A percentile compares a stretch with the other conserved stretches of the same genome.
phyloP scores from a whole-genome alignment of 148 eudicot genomes.

The Polygonum maritimum region DNA sequence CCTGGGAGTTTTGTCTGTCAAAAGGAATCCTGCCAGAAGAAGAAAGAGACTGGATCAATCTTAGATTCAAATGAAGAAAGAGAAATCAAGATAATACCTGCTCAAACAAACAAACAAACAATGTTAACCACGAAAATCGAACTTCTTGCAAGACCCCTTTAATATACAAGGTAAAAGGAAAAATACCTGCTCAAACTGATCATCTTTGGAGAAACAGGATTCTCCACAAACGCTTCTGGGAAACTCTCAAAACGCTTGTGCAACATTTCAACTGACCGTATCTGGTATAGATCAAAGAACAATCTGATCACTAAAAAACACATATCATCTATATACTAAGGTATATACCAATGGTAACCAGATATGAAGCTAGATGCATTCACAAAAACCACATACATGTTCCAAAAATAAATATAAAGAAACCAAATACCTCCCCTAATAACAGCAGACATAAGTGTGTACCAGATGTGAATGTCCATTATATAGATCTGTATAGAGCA shows the following conservation, averaged over 20 bases:
- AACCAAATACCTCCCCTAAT: constrained; percentile 64
- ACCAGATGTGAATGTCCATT: constrained; percentile 94
- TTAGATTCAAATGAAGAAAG: not conserved
- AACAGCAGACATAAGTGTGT: constrained; percentile 87
- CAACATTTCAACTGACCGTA: constrained; percentile 93
- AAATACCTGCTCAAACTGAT: constrained; percentile 13
- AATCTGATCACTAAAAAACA: not conserved
- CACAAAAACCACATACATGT: not conserved
- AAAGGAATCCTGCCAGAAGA: constrained; percentile 50
- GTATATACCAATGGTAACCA: not conserved
- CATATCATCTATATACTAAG: not conserved
- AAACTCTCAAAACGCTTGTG: constrained; percentile 98
- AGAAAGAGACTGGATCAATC: constrained; percentile 2
- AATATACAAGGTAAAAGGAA: not conserved
- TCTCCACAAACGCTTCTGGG: constrained; percentile 87
- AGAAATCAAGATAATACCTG: not conserved
- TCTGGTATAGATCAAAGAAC: constrained; percentile 31
- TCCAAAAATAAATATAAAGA: not conserved
- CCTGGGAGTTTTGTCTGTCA: constrained; percentile 59
- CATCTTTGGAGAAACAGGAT: constrained; percentile 60
- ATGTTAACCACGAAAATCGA: not conserved
- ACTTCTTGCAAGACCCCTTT: not conserved
- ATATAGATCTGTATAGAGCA: constrained; percentile 62
- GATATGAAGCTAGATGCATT: not conserved
- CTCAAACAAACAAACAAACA: not conserved